Base-by-base conservation (phyloP, 2,329 filamentous ascomycete species). In the Apiospora rasikravindrae region DNA sequence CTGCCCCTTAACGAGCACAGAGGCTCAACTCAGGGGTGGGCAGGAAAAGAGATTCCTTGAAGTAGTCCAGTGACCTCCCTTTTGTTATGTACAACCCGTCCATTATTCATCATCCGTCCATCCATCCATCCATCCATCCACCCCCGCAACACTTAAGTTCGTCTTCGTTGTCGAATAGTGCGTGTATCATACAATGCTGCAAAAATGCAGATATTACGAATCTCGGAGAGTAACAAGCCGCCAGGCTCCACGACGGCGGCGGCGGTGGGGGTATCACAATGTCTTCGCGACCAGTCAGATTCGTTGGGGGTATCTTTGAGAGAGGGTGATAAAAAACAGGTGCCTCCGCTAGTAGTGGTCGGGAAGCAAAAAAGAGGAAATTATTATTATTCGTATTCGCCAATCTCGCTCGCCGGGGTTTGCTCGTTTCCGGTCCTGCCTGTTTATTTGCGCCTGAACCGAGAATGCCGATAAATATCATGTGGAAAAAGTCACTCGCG, bases 231-330 rank as follows among this genome's bases (percentile, higher is more conserved):
- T 26, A 26, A 26, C 13, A 53, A 53, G 11, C 22, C 29, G 53
- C 53, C 53, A 42, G 10, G 16, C 57, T 40, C 4, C n/a, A n/a
- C n/a, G 10, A 64, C 11, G 19, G 33, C 8, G 19, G 19, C 33
- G 10, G 40, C 22, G 29, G 33, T 3, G 33, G 33, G 57, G 57
- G 57, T 64, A n/a, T 64, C 57, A 64, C 57, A 64, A 13, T 57
- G 33, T 64, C 57, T 64, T 64, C 57, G 57, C 40, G 16, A 40
- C 57, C 24, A 40, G 19, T 64, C 57, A 64, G 2, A 40, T 40
- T 64, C 29, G 57, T 64, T n/a, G 57, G 19, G 51, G 33, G 57
- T 64, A 40, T 64, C 57, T 64, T 64, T 33, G 33, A 64, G 53
- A 19, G 33, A 10, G 26, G 4, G 33, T 37, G 33, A 7, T 3